Conservation (phyloP, 148 eudicot genomes). For the Limonium bicolor region DNA sequence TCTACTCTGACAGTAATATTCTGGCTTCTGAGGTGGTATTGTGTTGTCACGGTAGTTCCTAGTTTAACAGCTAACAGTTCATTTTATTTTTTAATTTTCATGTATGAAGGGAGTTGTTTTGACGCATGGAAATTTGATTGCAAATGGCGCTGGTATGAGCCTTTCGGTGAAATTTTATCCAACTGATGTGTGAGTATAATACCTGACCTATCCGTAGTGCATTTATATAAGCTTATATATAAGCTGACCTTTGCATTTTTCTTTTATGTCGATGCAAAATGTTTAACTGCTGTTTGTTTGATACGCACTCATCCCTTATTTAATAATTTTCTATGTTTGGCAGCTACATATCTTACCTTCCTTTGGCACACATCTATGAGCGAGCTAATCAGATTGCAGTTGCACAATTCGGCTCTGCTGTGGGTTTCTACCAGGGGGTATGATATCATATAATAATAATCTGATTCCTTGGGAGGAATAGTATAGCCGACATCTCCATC, state of each 20-base stretch:
- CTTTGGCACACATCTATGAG: conserved; percentile 94
- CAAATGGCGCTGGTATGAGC: conserved; percentile 63
- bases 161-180: conserved; percentile 26
- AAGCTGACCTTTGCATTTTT: background rate
- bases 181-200: conserved; percentile 56
- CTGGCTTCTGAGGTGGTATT: no score
- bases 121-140: conserved; percentile 71
- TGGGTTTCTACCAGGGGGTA: conserved; percentile 99
- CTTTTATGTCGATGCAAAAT: background rate
- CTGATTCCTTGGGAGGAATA: background rate
- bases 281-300: background rate
- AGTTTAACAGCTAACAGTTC: conserved; percentile 2
- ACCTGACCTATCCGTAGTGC: background rate
- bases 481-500: background rate
- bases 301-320: no score
- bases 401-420: conserved; percentile 56
- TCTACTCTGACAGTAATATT: no score
- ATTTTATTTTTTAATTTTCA: background rate
- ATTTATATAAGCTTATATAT: background rate
- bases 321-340: conserved; percentile 4
- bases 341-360: conserved; percentile 94
- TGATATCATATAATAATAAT: conserved; percentile 1
- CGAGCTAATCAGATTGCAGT: conserved; percentile 67
- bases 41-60: no score
- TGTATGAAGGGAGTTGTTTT: conserved; percentile 64